Evolutionary conservation across 306 rosid species (phyloP).

Genomic region (Gastrolobium villosum): DNA sequence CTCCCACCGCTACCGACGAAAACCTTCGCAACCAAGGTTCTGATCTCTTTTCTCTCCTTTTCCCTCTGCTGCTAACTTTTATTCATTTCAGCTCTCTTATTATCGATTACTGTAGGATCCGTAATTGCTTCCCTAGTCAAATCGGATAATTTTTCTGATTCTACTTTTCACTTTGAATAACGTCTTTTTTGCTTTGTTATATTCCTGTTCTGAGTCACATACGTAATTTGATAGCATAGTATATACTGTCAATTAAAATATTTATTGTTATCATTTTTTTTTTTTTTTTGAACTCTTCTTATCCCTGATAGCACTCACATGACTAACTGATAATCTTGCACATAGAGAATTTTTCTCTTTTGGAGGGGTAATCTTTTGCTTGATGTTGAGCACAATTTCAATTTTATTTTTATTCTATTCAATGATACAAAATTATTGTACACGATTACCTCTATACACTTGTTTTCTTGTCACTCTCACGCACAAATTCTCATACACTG

Average conservation of each 20-base stretch:
- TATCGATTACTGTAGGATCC: neutral
- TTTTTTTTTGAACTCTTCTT: neutral
- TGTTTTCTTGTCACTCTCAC: neutral
- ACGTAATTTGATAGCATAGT: neutral
- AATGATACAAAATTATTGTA: neutral
- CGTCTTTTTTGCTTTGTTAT: neutral
- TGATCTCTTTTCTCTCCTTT: neutral
- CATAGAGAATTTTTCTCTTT: neutral
- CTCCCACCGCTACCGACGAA: constrained; percentile 51
- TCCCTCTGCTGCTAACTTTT: neutral
- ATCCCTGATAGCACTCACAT: neutral
- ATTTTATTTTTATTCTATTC: neutral
- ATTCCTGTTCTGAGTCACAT: neutral
- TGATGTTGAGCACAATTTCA: neutral
- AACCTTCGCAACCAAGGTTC: constrained; percentile 57
- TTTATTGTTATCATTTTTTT: neutral
- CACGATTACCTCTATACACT: constrained; percentile 3
- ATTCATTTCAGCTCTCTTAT: neutral
- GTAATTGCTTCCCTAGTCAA: neutral
- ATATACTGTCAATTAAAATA: neutral
- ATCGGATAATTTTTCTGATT: constrained; percentile 23
- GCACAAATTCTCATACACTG: neutral
- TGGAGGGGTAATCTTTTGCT: neutral
- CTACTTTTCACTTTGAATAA: constrained; percentile 24
- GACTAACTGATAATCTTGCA: constrained; percentile 17